Evolutionary conservation across 768 basidiomycete genomes (phyloP).

Genomic region (Lentinula edodes): DNA sequence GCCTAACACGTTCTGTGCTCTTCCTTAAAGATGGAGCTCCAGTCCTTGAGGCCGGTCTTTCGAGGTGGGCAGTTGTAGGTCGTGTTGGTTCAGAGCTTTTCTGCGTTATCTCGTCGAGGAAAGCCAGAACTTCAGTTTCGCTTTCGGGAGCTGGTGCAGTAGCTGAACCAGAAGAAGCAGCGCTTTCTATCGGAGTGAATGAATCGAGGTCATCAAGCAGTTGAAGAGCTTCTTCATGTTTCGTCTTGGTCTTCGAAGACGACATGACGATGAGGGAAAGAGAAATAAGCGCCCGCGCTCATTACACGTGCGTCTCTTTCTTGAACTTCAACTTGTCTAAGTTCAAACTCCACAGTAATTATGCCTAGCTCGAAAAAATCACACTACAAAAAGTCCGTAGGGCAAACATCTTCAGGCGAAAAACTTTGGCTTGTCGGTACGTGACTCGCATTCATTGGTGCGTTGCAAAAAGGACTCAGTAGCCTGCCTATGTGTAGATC

Average conservation of each 20-base stretch:
- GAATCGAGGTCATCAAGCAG: constrained; percentile 94
- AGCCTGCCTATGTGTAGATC: not conserved
- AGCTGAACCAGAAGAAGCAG: constrained; percentile 16
- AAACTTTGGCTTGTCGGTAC: not conserved
- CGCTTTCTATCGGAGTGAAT: constrained; percentile 41
- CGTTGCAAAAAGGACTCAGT: too few species aligned
- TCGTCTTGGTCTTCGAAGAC: constrained; percentile 56
- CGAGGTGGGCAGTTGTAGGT: constrained; percentile 44
- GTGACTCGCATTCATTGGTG: not conserved
- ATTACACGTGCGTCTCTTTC: not conserved
- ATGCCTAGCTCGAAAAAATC: not conserved
- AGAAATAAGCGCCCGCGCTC: not conserved
- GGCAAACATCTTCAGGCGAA: not conserved
- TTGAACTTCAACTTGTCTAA: not conserved
- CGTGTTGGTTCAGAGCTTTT: constrained; percentile 79
- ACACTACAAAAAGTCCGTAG: not conserved
- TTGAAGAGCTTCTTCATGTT: constrained; percentile 84
- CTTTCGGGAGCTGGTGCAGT: constrained; percentile 40
- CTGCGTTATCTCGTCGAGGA: constrained; percentile 92
- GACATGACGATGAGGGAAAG: not conserved
- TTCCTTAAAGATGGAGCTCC: constrained; percentile 70
- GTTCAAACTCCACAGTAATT: not conserved
- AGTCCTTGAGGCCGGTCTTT: constrained; percentile 56
- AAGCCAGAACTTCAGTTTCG: constrained; percentile 84
- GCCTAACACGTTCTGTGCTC: constrained; percentile 70